These are phyloP conservation scores for Poronia punctata DNA, from an alignment of 495 filamentous ascomycete species.

Conservation along the genomic window DNA sequence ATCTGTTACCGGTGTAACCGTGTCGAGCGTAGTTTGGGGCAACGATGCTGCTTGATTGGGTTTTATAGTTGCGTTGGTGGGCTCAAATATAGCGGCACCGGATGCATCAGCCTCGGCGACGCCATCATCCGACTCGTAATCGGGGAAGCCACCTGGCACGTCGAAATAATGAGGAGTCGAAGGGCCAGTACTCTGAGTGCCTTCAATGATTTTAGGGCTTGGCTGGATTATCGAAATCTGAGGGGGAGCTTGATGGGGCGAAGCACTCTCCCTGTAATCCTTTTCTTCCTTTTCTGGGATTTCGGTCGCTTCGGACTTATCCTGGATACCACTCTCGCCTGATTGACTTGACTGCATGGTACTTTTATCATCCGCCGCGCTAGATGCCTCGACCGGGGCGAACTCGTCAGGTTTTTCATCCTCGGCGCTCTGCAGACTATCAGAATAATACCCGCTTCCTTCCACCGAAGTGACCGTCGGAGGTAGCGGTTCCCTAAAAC, in stretches of 20 bases:
- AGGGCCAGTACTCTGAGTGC: constrained; percentile 4
- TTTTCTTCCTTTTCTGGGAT: background rate
- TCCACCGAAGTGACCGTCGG: constrained; percentile 61
- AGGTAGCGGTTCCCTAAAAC: constrained; percentile 52
- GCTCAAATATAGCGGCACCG: constrained; percentile 14
- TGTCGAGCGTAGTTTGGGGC: constrained; percentile 19
- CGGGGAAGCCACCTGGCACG: constrained; percentile 39
- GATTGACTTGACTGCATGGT: constrained; percentile 13
- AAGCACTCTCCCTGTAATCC: background rate
- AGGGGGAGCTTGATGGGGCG: constrained; percentile 6
- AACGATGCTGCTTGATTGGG: constrained; percentile 6
- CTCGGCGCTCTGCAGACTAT: constrained; percentile 28
- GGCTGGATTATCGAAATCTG: constrained; percentile 33
- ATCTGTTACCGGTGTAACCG: constrained; percentile 6
- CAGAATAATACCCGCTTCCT: constrained; percentile 49
- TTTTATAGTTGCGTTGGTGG: constrained; percentile 10
- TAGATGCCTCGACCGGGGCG: too few relatives aligned
- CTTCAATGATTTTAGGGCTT: constrained; percentile 20
- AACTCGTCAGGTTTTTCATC: constrained; percentile 16
- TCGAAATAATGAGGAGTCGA: constrained; percentile 22
- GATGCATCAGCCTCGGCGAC: too few relatives aligned
- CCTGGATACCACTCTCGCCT: constrained; percentile 7
- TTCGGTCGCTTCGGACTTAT: constrained; percentile 6
- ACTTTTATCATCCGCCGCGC: too few relatives aligned
- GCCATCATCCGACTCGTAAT: constrained; percentile 15